These are phyloP conservation scores for Trichoderma lentiforme DNA, from an alignment of 2,329 filamentous ascomycete species.

Conservation along the genomic window DNA sequence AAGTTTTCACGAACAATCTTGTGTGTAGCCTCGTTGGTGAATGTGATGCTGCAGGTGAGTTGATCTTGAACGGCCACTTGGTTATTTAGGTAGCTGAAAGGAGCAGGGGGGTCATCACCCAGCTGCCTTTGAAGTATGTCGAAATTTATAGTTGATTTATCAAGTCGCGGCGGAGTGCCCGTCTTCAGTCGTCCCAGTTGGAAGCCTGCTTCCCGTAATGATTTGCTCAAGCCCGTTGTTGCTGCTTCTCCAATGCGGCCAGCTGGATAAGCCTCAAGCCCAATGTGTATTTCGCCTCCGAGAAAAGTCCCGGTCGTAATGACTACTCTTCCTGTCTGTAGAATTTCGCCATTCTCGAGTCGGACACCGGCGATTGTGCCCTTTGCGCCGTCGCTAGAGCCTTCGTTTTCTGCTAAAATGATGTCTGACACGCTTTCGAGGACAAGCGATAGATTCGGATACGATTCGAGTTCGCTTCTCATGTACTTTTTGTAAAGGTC, in stretches of 20 bases:
- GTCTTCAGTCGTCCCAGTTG: conserved; percentile 89
- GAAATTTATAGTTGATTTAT: conserved; percentile 79
- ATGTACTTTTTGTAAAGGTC: conserved; percentile 86
- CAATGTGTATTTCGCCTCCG: conserved; percentile 94
- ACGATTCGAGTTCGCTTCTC: conserved; percentile 76
- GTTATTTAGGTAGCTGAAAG: conserved; percentile 88
- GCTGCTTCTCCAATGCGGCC: conserved; percentile 93
- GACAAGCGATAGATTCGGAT: conserved; percentile 75
- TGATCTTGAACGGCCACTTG: conserved; percentile 76
- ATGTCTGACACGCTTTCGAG: conserved; percentile 92
- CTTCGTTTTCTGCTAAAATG: conserved; percentile 55
- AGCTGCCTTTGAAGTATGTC: conserved; percentile 65
- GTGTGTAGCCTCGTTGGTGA: conserved; percentile 81
- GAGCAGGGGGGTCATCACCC: conserved; percentile 81
- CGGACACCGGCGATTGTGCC: conserved; percentile 80
- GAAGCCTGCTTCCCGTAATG: conserved; percentile 83
- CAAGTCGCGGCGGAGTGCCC: conserved; percentile 85
- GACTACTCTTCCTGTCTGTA: conserved; percentile 76
- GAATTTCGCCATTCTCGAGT: conserved; percentile 80
- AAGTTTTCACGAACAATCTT: conserved; percentile 82
- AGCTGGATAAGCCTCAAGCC: conserved; percentile 76
- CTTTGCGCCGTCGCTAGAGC: conserved; percentile 43
- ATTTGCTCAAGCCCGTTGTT: conserved; percentile 89
- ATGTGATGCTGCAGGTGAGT: conserved; percentile 79
- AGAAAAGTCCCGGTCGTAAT: conserved; percentile 97